These are phyloP conservation scores for Pleomassaria siparia DNA, from an alignment of 2,329 filamentous ascomycete species.

Conservation along the genomic window DNA sequence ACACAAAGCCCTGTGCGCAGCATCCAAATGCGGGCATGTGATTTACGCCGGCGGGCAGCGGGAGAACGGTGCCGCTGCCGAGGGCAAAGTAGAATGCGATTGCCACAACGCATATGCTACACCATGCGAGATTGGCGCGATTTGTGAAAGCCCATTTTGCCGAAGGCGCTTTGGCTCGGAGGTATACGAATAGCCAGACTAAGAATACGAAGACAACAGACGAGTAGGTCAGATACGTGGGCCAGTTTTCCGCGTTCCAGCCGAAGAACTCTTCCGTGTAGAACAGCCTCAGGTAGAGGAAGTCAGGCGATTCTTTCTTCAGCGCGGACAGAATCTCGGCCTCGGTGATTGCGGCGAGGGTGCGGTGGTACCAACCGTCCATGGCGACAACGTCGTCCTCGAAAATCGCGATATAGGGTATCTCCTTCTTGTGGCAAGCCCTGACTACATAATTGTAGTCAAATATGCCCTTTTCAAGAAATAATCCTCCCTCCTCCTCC, in stretches of 20 bases:
- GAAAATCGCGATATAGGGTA: constrained; percentile 48
- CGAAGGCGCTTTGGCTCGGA: constrained; percentile 24
- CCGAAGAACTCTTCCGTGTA: constrained; percentile 50
- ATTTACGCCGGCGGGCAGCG: constrained; percentile 40
- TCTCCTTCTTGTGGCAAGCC: constrained; percentile 40
- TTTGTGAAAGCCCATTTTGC: constrained; percentile 25
- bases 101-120: constrained; percentile 10
- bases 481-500: constrained; percentile 27
- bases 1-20: constrained; percentile 50
- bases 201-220: constrained; percentile 21
- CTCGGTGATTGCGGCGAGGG: constrained; percentile 37
- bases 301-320: constrained; percentile 26
- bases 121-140: constrained; percentile 21
- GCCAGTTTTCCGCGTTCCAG: constrained; percentile 50
- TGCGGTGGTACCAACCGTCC: constrained; percentile 51
- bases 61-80: constrained; percentile 43
- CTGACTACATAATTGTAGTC: constrained; percentile 49
- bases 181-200: constrained; percentile 26
- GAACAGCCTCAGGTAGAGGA: constrained; percentile 51
- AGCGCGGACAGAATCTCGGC: constrained; percentile 34
- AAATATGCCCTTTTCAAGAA: constrained; percentile 46
- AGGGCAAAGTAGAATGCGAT: constrained; percentile 46
- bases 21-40: constrained; percentile 48
- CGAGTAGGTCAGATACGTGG: constrained; percentile 40
- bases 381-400: constrained; percentile 52